Base-by-base conservation (phyloP, 306 rosid species). In the Citrullus colocynthis region DNA sequence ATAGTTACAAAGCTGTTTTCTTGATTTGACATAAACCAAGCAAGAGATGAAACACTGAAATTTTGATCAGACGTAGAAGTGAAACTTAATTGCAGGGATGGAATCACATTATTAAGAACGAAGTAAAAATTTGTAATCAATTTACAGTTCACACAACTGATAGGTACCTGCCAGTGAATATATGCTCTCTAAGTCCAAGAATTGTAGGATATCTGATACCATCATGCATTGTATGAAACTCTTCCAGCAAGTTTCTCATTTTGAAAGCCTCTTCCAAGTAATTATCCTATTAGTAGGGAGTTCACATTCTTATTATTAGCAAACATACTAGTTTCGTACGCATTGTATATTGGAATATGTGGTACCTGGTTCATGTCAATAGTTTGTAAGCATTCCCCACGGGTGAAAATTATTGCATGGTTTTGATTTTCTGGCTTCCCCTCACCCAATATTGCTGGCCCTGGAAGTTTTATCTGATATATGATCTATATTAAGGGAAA, bases 371-470 rank as follows among this genome's bases (percentile, higher is more conserved):
- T 95, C 98, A 95, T 95, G 86, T 95, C 98, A 66, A 95, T 95
- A 65, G 97, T 88, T 85, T 95, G 97, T 91, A 95, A 89, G 83
- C 97, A 91, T 85, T 95, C 98, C 44, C 98, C 98, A 21, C 97
- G 97, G 37, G 98, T 95, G 84, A 95, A 95, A 85, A 95, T 92
- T 81, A 95, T 92, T 81, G 98, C 97, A 82, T 95, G 98, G 78
- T 95, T 95, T 85, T 95, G 98, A 88, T 92, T 95, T 85, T 95
- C 98, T 73, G 98, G 98, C 85, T 95, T 95, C 45, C 98, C 98
- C 85, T 87, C 98, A 52, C 98, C 98, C 85, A 92, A 80, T n/a
- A 95, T 87, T 28, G 97, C 96, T 49, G 91, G 90, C 70, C 97
- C 97, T 16, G 98, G 98, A 81, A 95, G 97, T 91, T 89, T 95